These are phyloP conservation scores for Silybum marianum DNA, from an alignment of 129 eudicot species.

Conservation along the genomic window DNA sequence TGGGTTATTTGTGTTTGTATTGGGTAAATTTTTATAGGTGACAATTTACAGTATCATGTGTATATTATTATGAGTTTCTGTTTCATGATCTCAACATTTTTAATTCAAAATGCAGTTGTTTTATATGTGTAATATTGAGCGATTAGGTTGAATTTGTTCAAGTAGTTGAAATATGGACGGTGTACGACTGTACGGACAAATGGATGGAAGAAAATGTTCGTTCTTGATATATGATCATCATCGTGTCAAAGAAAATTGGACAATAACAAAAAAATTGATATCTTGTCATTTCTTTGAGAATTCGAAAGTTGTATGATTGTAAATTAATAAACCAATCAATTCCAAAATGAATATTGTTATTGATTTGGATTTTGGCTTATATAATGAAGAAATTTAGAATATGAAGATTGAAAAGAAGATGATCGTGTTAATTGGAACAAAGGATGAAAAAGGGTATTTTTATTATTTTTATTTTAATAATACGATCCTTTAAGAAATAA, in stretches of 20 bases:
- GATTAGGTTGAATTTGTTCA: neutral
- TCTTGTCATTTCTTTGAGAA: neutral
- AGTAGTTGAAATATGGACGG: neutral
- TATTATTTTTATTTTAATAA: neutral
- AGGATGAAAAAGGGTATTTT: neutral
- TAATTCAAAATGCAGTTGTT: neutral
- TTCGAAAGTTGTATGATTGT: neutral
- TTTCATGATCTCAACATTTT: neutral
- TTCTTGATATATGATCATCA: neutral
- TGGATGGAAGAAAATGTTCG: neutral
- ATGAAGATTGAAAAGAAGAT: neutral
- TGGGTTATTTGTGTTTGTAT: neutral
- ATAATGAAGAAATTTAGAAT: neutral
- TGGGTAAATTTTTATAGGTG: neutral
- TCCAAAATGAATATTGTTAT: neutral
- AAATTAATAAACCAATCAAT: neutral
- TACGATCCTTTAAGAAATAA: neutral
- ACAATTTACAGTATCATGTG: neutral
- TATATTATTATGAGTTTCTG: neutral
- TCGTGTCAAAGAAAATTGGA: neutral
- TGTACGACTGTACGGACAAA: neutral
- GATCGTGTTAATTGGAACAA: neutral
- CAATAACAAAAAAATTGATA: neutral
- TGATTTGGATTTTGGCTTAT: neutral
- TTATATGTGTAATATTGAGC: neutral